These are phyloP conservation scores for Xylaria sp. DNA, from an alignment of 2,329 filamentous ascomycete species.

Conservation along the genomic window DNA sequence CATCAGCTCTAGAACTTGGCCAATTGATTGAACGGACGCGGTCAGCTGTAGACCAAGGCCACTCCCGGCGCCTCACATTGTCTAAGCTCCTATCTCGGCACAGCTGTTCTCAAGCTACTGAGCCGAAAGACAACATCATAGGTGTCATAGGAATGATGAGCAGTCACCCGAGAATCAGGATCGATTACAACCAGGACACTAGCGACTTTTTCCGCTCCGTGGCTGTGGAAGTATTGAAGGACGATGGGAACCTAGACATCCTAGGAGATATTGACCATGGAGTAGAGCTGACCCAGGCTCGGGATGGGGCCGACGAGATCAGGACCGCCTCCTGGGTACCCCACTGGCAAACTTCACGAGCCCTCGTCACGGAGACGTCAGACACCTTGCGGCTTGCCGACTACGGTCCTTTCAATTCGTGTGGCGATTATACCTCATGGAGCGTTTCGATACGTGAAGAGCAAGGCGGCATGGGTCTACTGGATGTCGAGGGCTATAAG, in stretches of 20 bases:
- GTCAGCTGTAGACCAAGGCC: neutral
- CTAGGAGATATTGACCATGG: constrained; percentile 1
- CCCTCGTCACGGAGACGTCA: neutral
- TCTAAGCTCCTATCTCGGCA: neutral
- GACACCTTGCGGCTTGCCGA: neutral
- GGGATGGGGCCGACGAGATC: neutral
- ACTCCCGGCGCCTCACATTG: neutral
- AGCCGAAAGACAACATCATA: neutral
- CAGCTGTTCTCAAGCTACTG: neutral
- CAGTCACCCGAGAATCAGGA: neutral
- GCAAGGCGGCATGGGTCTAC: constrained; percentile 3
- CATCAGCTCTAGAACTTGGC: neutral
- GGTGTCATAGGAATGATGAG: neutral
- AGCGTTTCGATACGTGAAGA: neutral
- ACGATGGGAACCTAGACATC: neutral
- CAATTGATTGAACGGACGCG: neutral
- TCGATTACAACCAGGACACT: neutral
- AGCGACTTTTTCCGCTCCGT: neutral
- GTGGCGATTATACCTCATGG: neutral
- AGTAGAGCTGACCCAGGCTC: neutral
- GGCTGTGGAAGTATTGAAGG: neutral
- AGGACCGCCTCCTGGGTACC: neutral
- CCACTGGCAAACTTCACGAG: constrained; percentile 2
- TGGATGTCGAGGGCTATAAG: neutral
- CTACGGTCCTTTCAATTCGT: neutral